Base-by-base conservation (phyloP, 257 asterid species). In the Solanum lycopersicoides region DNA sequence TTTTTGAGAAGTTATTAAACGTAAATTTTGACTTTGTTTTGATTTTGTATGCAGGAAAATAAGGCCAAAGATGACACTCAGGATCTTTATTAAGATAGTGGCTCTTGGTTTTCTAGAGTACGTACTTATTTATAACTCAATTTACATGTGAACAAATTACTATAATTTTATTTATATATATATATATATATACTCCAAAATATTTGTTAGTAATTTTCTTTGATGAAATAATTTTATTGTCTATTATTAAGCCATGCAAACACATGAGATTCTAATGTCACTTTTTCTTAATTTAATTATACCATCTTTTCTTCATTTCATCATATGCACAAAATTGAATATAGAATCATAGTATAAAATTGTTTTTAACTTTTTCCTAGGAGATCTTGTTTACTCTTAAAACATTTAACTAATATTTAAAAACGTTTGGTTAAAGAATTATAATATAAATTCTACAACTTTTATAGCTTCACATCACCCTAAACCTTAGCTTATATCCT, bases 81-180 rank as follows among this genome's bases (percentile, higher is more conserved):
- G 95, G 12, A 65, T 91, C 21, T 92, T 94, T 76, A 34, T 94
- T 85, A 96, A 96, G 92, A 92, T 95, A 74, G 28, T 90, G 86
- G 90, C 90, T 83, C 98, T 95, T 73, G 99, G 94, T 84, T 94
- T 95, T 87, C 87, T 95, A 60, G 99, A 96, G 99, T 95, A 96
- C 89, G 86, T 88, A 12, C 23, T 50, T 65, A 45, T 23, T 47
- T 44, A 56, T n/a, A 69, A 20, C 88, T 77, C 63, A 34, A 45
- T 85, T 44, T 28, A 65, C 53, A 37, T 65, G 83, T 42, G 56
- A 84, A 39, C 56, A 63, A 35, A 39, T 60, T n/a, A 63, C 35
- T 16, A 41, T 9, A 84, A 39, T 63, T 32, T 5, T 13, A n/a
- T n/a, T n/a, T n/a, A n/a, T 47, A 28, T 47, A 1, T 47, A 47